phyloP scores from a whole-genome alignment of 805 yeast species.

The Barnettozyma botsteinii region DNA sequence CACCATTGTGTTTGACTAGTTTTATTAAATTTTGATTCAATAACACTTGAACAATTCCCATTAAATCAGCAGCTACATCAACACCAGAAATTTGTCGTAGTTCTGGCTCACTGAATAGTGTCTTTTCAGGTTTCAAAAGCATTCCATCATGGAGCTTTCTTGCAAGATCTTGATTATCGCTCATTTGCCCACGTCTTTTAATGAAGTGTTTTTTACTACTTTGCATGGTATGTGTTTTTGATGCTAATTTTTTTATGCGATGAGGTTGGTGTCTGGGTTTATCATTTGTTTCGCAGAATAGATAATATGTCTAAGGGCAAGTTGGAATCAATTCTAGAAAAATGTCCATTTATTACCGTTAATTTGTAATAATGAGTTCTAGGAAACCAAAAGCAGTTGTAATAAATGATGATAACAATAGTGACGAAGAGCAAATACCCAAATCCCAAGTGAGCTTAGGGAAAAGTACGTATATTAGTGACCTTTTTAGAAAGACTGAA shows the following conservation, averaged over 20 bases:
- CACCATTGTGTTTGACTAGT: slow-evolving; percentile 61
- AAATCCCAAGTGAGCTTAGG: background rate
- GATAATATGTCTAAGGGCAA: too few species aligned
- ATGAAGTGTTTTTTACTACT: too few species aligned
- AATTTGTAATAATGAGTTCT: slow-evolving; percentile 14
- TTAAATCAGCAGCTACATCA: slow-evolving; percentile 37
- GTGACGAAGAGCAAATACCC: slow-evolving; percentile 4
- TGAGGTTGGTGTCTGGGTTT: slow-evolving; percentile 8
- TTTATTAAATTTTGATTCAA: slow-evolving; percentile 58
- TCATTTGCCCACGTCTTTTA: too few species aligned
- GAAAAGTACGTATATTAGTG: background rate
- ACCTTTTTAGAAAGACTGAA: background rate
- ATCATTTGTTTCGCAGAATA: too few species aligned
- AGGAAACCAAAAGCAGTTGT: slow-evolving; percentile 19
- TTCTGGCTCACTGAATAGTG: slow-evolving; percentile 63
- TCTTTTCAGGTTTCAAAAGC: slow-evolving; percentile 44
- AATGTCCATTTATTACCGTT: too few species aligned
- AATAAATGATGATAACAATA: slow-evolving; percentile 9
- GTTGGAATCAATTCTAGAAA: too few species aligned
- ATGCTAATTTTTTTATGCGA: background rate
- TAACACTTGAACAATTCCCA: slow-evolving; percentile 46
- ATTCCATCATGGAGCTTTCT: slow-evolving; percentile 55
- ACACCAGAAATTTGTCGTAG: slow-evolving; percentile 45
- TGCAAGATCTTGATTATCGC: slow-evolving; percentile 36
- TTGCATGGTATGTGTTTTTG: too few species aligned